phyloP scores from a whole-genome alignment of 2,329 filamentous ascomycete species.

The Pestalotiopsis sp. region DNA sequence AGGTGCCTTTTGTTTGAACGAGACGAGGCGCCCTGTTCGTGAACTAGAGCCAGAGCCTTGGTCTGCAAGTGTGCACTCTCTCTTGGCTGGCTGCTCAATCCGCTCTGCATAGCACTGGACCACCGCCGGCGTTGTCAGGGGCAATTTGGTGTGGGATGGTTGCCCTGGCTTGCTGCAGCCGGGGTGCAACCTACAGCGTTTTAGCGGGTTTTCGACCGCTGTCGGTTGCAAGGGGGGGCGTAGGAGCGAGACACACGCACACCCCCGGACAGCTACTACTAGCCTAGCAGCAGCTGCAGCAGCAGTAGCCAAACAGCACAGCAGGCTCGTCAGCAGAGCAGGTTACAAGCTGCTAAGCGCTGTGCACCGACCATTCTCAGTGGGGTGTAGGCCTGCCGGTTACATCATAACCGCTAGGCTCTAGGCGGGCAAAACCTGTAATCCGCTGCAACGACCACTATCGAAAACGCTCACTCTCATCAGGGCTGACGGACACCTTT shows the following conservation, averaged over 20 bases:
- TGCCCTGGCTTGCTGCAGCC: slow-evolving; percentile 7
- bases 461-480: background rate
- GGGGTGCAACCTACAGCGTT: slow-evolving; percentile 10
- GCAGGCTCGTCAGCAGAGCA: slow-evolving; percentile 12
- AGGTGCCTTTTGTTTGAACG: slow-evolving; percentile 18
- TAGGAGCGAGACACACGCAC: background rate
- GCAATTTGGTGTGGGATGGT: slow-evolving; percentile 18
- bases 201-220: slow-evolving; percentile 19
- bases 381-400: slow-evolving; percentile 8
- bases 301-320: slow-evolving; percentile 27
- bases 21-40: background rate
- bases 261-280: slow-evolving; percentile 21
- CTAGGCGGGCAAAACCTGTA: slow-evolving; percentile 13
- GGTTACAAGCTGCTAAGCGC: slow-evolving; percentile 12
- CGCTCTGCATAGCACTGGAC: slow-evolving; percentile 2
- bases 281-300: no score
- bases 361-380: background rate
- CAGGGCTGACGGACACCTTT: slow-evolving; percentile 3
- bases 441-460: slow-evolving; percentile 3
- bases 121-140: slow-evolving; percentile 17
- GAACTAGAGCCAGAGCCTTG: background rate
- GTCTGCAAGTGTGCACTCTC: background rate
- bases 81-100: background rate
- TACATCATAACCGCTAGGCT: slow-evolving; percentile 13
- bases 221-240: slow-evolving; percentile 9